Conservation (phyloP, 768 basidiomycete species). For the Termitomyces sp. region DNA sequence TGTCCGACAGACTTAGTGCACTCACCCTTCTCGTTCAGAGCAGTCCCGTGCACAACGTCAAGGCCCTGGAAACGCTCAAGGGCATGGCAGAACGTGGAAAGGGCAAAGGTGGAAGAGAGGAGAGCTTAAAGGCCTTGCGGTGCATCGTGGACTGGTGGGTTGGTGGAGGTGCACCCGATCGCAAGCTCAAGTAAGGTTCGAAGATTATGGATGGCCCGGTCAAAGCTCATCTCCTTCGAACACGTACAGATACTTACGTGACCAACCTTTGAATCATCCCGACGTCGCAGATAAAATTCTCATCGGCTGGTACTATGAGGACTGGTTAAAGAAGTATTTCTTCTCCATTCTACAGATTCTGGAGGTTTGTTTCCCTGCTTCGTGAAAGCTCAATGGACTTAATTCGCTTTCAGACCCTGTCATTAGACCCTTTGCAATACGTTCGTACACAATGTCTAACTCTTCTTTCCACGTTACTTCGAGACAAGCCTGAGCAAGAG, state of each 20-base stretch:
- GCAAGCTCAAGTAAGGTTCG: slow-evolving; percentile 74
- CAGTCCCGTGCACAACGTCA: slow-evolving; percentile 81
- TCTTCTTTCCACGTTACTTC: slow-evolving; percentile 74
- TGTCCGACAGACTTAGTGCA: slow-evolving; percentile 88
- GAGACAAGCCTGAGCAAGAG: slow-evolving; percentile 93
- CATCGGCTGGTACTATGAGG: slow-evolving; percentile 88
- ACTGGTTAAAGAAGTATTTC: slow-evolving; percentile 97
- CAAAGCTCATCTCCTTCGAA: not conserved
- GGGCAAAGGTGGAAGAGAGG: slow-evolving; percentile 87
- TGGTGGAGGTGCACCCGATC: slow-evolving; percentile 82
- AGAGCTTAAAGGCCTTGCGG: slow-evolving; percentile 83
- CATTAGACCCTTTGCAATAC: slow-evolving; percentile 82
- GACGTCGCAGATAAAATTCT: slow-evolving; percentile 67
- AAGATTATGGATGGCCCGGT: not conserved
- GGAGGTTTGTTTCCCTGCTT: slow-evolving; percentile 41
- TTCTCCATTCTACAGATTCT: slow-evolving; percentile 87
- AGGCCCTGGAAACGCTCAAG: slow-evolving; percentile 72
- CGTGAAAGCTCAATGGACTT: not conserved
- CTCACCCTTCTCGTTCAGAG: slow-evolving; percentile 86
- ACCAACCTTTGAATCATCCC: slow-evolving; percentile 71
- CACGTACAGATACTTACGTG: slow-evolving; percentile 74
- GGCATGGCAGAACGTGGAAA: slow-evolving; percentile 73
- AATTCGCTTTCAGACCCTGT: slow-evolving; percentile 52
- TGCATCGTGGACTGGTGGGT: slow-evolving; percentile 98
- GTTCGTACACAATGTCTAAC: slow-evolving; percentile 81